phyloP scores from a whole-genome alignment of 306 rosid genomes.

The Quercus suber region DNA sequence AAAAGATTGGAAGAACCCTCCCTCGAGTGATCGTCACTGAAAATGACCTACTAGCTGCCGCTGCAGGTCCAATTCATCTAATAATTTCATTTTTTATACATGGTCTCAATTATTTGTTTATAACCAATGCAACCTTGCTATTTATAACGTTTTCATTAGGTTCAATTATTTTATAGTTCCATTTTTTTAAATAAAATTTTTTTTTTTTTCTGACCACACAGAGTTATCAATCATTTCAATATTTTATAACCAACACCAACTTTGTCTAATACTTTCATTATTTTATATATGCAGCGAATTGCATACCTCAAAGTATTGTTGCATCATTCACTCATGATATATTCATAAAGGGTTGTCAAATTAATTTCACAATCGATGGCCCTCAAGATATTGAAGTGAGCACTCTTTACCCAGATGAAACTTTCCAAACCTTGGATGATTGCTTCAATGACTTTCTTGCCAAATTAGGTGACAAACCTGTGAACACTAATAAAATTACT shows the following conservation, averaged over 20 bases:
- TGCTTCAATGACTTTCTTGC: slow-evolving; percentile 54
- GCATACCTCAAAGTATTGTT: slow-evolving; percentile 56
- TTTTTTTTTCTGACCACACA: no score
- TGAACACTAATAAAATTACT: slow-evolving; percentile 4
- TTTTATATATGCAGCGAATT: slow-evolving; percentile 39
- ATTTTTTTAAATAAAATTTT: no score
- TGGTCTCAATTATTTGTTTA: no score
- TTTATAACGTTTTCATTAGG: no score
- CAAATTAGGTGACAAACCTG: slow-evolving; percentile 10
- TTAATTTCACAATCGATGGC: slow-evolving; percentile 34
- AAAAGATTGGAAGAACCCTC: slow-evolving; percentile 47
- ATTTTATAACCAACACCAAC: background rate
- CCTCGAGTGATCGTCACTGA: slow-evolving; percentile 57
- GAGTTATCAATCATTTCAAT: no score
- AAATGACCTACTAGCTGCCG: slow-evolving; percentile 42
- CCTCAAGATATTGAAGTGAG: slow-evolving; percentile 41
- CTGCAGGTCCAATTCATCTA: slow-evolving; percentile 43
- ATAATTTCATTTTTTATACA: background rate
- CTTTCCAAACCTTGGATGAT: slow-evolving; percentile 51
- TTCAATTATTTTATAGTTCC: no score
- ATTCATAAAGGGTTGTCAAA: slow-evolving; percentile 71
- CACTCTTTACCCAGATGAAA: slow-evolving; percentile 58
- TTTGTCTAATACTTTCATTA: background rate
- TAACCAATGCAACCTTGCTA: no score
- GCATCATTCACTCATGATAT: slow-evolving; percentile 77